These are phyloP conservation scores for Fusarium dimerum DNA, from an alignment of 2,329 filamentous ascomycete species.

Conservation along the genomic window DNA sequence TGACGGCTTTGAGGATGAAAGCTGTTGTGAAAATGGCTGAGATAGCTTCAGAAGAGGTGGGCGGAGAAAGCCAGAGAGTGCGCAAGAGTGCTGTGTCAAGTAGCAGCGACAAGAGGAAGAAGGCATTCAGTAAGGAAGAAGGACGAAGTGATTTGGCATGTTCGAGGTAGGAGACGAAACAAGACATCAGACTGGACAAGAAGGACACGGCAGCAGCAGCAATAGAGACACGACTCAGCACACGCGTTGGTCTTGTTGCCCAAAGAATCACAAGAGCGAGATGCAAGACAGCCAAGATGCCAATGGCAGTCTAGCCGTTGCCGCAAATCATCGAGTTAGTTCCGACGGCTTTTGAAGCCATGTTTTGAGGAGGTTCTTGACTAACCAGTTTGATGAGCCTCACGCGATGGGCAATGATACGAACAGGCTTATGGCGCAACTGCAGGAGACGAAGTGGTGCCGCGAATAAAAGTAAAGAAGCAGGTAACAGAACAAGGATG, in stretches of 20 bases:
- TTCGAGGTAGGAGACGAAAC: slow-evolving; percentile 35
- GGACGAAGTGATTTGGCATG: slow-evolving; percentile 35
- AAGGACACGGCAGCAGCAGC: slow-evolving; percentile 36
- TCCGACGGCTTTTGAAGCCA: neutral
- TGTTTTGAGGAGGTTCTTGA: neutral
- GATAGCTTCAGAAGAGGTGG: slow-evolving; percentile 26
- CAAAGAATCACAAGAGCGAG: slow-evolving; percentile 36
- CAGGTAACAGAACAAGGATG: slow-evolving; percentile 35
- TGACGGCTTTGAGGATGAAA: slow-evolving; percentile 36
- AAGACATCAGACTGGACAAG: slow-evolving; percentile 33
- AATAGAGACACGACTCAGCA: slow-evolving; percentile 30
- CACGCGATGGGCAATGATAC: slow-evolving; percentile 28
- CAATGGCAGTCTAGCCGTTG: slow-evolving; percentile 21
- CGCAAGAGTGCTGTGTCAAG: slow-evolving; percentile 37
- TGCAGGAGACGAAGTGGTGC: slow-evolving; percentile 33
- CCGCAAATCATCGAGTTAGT: neutral
- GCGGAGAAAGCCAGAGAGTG: slow-evolving; percentile 35
- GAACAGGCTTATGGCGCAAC: slow-evolving; percentile 27
- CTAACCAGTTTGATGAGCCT: slow-evolving; percentile 31
- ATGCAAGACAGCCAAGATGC: slow-evolving; percentile 33
- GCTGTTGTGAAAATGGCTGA: slow-evolving; percentile 37
- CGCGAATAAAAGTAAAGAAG: slow-evolving; percentile 31
- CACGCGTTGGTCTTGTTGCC: slow-evolving; percentile 18
- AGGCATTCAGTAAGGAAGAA: slow-evolving; percentile 35
- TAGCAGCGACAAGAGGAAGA: slow-evolving; percentile 36